Percentiles rank a stretch among this genome's conserved stretches.
phyloP scores from a whole-genome alignment of 2,329 filamentous ascomycete genomes.

The Emericellopsis atlantica region DNA sequence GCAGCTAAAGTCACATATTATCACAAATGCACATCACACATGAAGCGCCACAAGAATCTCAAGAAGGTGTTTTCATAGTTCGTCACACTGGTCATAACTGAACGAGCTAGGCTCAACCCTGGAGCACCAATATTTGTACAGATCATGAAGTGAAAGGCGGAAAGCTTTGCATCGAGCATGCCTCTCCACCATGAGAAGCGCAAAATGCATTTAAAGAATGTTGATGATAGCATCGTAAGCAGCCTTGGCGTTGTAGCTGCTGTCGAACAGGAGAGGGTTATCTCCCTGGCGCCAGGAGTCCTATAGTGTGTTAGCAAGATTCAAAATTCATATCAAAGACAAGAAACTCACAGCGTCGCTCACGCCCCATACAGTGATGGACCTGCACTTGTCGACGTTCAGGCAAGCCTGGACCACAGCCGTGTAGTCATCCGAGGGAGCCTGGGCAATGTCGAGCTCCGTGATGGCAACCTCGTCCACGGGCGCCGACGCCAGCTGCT shows the following conservation, averaged over 20 bases:
- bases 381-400: slow-evolving; percentile 44
- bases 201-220: not conserved
- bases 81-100: too few relatives aligned
- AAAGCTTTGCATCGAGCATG: too few relatives aligned
- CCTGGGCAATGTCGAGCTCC: slow-evolving; percentile 53
- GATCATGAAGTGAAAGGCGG: too few relatives aligned
- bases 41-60: too few relatives aligned
- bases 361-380: slow-evolving; percentile 52
- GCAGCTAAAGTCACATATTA: too few relatives aligned
- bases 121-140: too few relatives aligned
- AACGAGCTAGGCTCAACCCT: too few relatives aligned
- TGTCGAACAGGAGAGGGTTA: slow-evolving; percentile 41
- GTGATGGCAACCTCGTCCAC: slow-evolving; percentile 49
- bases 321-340: not conserved
- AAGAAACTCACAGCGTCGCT: slow-evolving; percentile 20
- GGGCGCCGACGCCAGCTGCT: slow-evolving; percentile 35
- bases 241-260: slow-evolving; percentile 33
- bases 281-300: slow-evolving; percentile 36
- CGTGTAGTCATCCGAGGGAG: slow-evolving; percentile 43
- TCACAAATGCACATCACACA: too few relatives aligned
- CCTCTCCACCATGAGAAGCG: too few relatives aligned
- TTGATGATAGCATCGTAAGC: slow-evolving; percentile 27
- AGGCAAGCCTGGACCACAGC: slow-evolving; percentile 46
- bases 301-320: not conserved
- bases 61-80: too few relatives aligned